Evolutionary conservation across 1,284 basidiomycete genomes (phyloP).

Genomic region (Moesziomyces globuligerus): DNA sequence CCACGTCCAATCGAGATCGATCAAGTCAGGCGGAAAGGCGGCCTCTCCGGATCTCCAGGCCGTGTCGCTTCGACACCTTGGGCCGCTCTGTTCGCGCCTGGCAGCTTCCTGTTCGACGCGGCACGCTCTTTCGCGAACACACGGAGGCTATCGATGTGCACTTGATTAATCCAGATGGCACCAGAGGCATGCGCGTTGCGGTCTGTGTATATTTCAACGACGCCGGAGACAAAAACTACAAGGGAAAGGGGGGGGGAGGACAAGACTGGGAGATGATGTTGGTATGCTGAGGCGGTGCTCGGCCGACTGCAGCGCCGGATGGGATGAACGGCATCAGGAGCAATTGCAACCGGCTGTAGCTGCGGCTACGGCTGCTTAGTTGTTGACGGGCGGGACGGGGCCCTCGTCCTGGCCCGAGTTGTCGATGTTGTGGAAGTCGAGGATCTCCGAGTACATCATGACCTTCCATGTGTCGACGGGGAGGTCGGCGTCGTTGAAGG

Average conservation of each 20-base stretch:
- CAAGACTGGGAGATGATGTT: not conserved
- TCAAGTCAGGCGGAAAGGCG: no score
- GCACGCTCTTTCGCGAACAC: no score
- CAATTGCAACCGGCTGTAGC: not conserved
- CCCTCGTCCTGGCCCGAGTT: constrained; percentile 56
- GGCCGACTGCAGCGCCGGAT: not conserved
- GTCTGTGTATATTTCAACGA: constrained; percentile 29
- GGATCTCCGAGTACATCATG: constrained; percentile 71
- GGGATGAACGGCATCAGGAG: not conserved
- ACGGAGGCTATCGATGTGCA: no score
- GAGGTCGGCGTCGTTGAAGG: constrained; percentile 99
- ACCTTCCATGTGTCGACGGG: constrained; percentile 99
- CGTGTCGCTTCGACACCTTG: no score
- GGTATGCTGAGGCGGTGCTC: not conserved
- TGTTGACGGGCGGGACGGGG: constrained; percentile 47
- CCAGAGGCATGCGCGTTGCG: constrained; percentile 13
- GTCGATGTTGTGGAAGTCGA: constrained; percentile 68
- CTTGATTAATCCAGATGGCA: constrained; percentile 30
- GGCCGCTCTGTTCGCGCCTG: no score
- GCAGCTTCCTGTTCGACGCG: no score
- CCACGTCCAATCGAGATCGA: no score
- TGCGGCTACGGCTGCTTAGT: constrained; percentile 9
- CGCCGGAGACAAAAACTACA: constrained; percentile 10
- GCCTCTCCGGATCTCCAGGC: no score
- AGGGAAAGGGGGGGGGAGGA: constrained; percentile 1